Percentiles rank a stretch among this genome's conserved stretches.
Evolutionary conservation across 2,329 filamentous ascomycete genomes (phyloP).

Genomic region (Septoria linicola): DNA sequence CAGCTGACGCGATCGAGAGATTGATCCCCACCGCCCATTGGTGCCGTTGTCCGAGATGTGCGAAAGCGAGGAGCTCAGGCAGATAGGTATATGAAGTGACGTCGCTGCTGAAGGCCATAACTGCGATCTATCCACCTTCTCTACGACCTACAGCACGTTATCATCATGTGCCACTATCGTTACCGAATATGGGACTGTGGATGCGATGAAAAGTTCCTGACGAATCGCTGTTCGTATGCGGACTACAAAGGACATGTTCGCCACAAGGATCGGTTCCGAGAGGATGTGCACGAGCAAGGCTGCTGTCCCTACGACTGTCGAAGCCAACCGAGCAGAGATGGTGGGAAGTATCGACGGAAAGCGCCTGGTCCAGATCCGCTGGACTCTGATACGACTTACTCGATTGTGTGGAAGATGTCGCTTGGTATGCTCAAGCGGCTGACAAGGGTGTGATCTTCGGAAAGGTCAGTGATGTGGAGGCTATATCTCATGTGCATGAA

Average conservation of each 20-base stretch:
- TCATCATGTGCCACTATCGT: conserved; percentile 14
- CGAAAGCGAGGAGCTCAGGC: neutral
- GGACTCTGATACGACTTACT: conserved; percentile 1
- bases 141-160: neutral
- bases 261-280: conserved; percentile 12
- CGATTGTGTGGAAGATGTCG: conserved; percentile 1
- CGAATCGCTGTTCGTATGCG: conserved; percentile 9
- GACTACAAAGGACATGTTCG: conserved; percentile 13
- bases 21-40: neutral
- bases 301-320: conserved; percentile 6
- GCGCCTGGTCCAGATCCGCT: neutral
- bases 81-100: neutral
- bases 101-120: neutral
- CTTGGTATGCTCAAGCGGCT: conserved; percentile 3
- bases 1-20: neutral
- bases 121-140: neutral
- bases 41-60: neutral
- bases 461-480: neutral
- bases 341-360: conserved; percentile 3
- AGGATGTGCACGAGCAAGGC: conserved; percentile 7
- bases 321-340: conserved; percentile 7
- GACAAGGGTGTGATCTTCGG: neutral
- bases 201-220: conserved; percentile 16
- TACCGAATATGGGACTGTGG: conserved; percentile 14
- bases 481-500: neutral